Base-by-base conservation (phyloP, 192 early-diverging fungal species). In the Phlyctochytrium arcticum region DNA sequence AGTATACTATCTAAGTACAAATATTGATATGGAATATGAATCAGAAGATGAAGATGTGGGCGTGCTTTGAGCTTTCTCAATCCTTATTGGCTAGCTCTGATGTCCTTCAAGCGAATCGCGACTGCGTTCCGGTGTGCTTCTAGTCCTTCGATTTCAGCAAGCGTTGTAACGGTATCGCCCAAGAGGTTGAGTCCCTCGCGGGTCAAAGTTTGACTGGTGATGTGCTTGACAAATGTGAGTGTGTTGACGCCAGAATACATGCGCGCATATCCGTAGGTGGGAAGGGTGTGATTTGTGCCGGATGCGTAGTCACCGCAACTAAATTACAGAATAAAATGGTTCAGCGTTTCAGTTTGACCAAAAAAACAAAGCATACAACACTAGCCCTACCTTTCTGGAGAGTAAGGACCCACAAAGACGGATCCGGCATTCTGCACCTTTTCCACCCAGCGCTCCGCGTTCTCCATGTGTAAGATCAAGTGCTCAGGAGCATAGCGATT, bases 191-290 rank as follows among this genome's bases (percentile, higher is more conserved):
- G 73, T 17, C 98, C 98, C 31, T 92, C 89, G 49, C 80, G 80
- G 4, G 93, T 96, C 23, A 98, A 76, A 64, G 86, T 83, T 79
- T 99, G 98, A 17, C 92, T 78, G 1, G 97, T 99, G 26, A 99
- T 95, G 69, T 98, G 91, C 77, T 99, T 99, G 51, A 98, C 70
- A 79, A 99, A 99, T 0, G 95, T 94, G 29, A 80, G 79, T 7
- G 96, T 98, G 76, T 93, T 97, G 27, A 98, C 95, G 29, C 97
- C 97, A 61, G 93, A 96, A 79, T 99, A 97, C 92, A 97, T 98
- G 57, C 87, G 80, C 21, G 97, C 90, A 74, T 94, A 99, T 30
- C 97, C 97, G 69, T 99, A 99, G 1, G 96, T 98, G 17, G 97
- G 97, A 60, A 99, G 77, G 3, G 97, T 99, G 80, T 99, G 97